Evolutionary conservation across 2,329 filamentous ascomycete species (phyloP).

Genomic region (Colletotrichum sp.): DNA sequence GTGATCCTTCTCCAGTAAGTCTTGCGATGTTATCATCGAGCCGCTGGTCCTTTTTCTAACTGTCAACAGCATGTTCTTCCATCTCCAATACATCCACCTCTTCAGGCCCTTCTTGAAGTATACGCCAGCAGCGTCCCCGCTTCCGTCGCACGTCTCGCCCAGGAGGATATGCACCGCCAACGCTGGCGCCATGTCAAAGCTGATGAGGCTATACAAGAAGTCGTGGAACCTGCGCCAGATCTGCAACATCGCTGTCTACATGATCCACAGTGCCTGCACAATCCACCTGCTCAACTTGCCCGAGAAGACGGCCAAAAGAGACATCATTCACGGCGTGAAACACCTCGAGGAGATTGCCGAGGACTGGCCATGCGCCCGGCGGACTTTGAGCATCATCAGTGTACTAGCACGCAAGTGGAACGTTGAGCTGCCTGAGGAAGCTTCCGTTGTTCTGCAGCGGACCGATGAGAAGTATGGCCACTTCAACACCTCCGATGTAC

Average conservation of each 20-base stretch:
- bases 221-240: slow-evolving; percentile 91
- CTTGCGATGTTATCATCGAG: neutral
- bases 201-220: slow-evolving; percentile 94
- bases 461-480: slow-evolving; percentile 82
- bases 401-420: slow-evolving; percentile 89
- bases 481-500: slow-evolving; percentile 67
- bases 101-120: slow-evolving; percentile 97
- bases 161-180: slow-evolving; percentile 90
- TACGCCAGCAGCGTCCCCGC: slow-evolving; percentile 77
- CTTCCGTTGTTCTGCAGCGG: slow-evolving; percentile 74
- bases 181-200: slow-evolving; percentile 86
- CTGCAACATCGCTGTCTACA: slow-evolving; percentile 96
- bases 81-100: slow-evolving; percentile 92
- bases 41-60: slow-evolving; percentile 25
- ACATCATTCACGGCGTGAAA: slow-evolving; percentile 89
- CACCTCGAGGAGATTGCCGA: slow-evolving; percentile 96
- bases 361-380: slow-evolving; percentile 88
- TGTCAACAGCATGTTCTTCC: slow-evolving; percentile 86
- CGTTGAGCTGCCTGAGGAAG: slow-evolving; percentile 85
- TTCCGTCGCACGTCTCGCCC: slow-evolving; percentile 87
- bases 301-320: slow-evolving; percentile 86
- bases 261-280: slow-evolving; percentile 90
- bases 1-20: slow-evolving; percentile 84
- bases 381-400: slow-evolving; percentile 84
- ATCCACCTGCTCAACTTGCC: slow-evolving; percentile 93